phyloP scores from a whole-genome alignment of 169 alveolate species.

The Miamiensis avidus region DNA sequence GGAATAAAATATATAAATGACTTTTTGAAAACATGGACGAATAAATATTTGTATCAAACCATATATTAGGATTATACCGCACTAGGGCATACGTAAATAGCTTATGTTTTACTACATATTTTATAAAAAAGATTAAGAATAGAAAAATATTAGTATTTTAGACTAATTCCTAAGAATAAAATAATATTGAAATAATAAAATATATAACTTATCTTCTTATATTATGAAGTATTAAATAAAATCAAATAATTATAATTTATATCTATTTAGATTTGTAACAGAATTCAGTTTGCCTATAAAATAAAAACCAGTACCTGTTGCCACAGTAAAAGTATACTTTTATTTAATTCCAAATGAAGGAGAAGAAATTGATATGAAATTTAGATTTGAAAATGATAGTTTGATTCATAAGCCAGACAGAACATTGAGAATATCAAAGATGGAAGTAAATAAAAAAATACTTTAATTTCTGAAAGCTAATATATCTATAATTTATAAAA shows the following conservation, averaged over 20 bases:
- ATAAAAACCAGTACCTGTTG: constrained; percentile 60
- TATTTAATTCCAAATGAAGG: constrained; percentile 40
- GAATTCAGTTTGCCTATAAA: constrained; percentile 54
- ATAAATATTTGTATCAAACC: constrained; percentile 40
- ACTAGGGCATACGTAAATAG: constrained; percentile 37
- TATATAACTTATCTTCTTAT: too few relatives aligned
- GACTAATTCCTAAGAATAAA: too few relatives aligned
- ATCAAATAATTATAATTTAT: not conserved
- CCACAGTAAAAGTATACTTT: constrained; percentile 62
- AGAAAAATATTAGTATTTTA: not conserved
- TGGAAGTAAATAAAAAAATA: constrained; percentile 45
- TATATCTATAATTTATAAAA: not conserved
- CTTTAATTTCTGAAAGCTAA: not conserved
- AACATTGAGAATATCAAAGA: constrained; percentile 58
- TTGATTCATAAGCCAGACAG: constrained; percentile 47
- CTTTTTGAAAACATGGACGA: constrained; percentile 37
- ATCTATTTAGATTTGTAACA: constrained; percentile 27
- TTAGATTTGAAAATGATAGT: constrained; percentile 65
- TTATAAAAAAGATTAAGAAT: too few relatives aligned
- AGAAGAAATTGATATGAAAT: constrained; percentile 39
- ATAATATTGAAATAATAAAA: too few relatives aligned
- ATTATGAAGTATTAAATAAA: too few relatives aligned
- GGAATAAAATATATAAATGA: constrained; percentile 30
- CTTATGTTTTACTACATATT: too few relatives aligned
- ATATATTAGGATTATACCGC: constrained; percentile 26